Conservation (phyloP, 2,329 filamentous ascomycete genomes). For the Pseudogymnoascus verrucosus region DNA sequence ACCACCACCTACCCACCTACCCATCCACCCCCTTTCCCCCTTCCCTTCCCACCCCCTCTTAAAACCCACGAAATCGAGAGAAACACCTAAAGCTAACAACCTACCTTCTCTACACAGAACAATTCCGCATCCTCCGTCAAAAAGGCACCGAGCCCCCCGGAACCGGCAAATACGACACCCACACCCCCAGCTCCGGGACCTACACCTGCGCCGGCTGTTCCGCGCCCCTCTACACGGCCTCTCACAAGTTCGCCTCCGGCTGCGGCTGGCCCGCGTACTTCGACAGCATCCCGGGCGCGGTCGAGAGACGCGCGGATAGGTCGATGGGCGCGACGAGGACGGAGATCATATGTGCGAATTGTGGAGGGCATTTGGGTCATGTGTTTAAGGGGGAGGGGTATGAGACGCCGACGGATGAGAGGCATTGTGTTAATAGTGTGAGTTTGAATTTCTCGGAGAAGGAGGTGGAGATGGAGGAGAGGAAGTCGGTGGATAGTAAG, state of each 20-base stretch:
- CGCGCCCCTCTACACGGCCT: conserved; percentile 83
- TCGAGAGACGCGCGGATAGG: conserved; percentile 70
- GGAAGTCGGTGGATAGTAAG: conserved; percentile 32
- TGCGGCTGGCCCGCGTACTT: conserved; percentile 99
- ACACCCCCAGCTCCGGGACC: conserved; percentile 65
- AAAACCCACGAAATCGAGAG: no score
- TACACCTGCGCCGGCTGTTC: conserved; percentile 85
- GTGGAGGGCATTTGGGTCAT: conserved; percentile 84
- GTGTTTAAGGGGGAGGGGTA: conserved; percentile 88
- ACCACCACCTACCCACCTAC: neutral
- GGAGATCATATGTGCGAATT: conserved; percentile 92
- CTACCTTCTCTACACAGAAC: no score
- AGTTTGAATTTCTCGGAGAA: conserved; percentile 71
- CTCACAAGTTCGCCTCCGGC: conserved; percentile 91
- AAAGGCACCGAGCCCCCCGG: conserved; percentile 83
- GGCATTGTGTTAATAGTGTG: conserved; percentile 92
- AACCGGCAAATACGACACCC: conserved; percentile 80
- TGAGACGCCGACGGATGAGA: conserved; percentile 80
- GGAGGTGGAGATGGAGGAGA: conserved; percentile 41
- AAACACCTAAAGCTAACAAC: no score
- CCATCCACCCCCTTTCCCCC: neutral
- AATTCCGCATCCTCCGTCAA: conserved; percentile 87
- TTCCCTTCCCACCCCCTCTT: neutral
- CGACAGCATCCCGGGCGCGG: conserved; percentile 85
- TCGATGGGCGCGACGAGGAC: conserved; percentile 75